Conservation (phyloP, 2,329 filamentous ascomycete species). For the Colletotrichum filicis region DNA sequence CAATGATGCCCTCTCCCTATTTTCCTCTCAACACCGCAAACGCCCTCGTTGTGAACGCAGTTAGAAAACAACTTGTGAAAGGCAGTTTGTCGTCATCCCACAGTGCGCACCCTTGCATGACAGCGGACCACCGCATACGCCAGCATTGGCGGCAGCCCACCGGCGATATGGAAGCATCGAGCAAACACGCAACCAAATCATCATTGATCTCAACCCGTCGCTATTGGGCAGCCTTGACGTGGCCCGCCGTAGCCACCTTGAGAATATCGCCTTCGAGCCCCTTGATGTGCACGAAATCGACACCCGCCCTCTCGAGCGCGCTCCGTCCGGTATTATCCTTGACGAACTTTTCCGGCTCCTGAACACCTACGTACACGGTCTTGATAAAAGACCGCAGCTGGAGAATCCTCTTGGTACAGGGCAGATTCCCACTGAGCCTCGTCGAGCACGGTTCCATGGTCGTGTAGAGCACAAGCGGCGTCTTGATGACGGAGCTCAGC, state of each 20-base stretch:
- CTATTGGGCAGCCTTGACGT: constrained; percentile 48
- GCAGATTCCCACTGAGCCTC: constrained; percentile 77
- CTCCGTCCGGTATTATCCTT: constrained; percentile 79
- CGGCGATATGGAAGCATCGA: neutral
- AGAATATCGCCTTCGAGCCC: constrained; percentile 87
- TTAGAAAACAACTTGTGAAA: neutral
- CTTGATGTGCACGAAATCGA: constrained; percentile 77
- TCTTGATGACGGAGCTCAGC: constrained; percentile 62
- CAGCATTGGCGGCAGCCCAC: neutral
- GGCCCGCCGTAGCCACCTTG: constrained; percentile 84
- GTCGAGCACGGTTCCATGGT: constrained; percentile 90
- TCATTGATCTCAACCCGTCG: neutral
- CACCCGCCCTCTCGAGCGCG: constrained; percentile 76
- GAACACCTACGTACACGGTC: constrained; percentile 87
- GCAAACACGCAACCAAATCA: neutral
- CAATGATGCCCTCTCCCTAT: neutral
- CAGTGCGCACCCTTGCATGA: neutral
- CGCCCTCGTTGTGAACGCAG: neutral
- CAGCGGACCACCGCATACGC: neutral
- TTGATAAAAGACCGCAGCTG: constrained; percentile 70
- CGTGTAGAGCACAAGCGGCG: constrained; percentile 78
- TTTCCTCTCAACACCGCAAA: neutral
- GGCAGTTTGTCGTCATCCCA: neutral
- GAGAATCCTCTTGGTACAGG: constrained; percentile 85
- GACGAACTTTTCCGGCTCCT: constrained; percentile 92